A percentile compares a stretch with the other conserved stretches of the same genome.
phyloP scores from a whole-genome alignment of 148 eudicot genomes.

The Rhododendron henanense region DNA sequence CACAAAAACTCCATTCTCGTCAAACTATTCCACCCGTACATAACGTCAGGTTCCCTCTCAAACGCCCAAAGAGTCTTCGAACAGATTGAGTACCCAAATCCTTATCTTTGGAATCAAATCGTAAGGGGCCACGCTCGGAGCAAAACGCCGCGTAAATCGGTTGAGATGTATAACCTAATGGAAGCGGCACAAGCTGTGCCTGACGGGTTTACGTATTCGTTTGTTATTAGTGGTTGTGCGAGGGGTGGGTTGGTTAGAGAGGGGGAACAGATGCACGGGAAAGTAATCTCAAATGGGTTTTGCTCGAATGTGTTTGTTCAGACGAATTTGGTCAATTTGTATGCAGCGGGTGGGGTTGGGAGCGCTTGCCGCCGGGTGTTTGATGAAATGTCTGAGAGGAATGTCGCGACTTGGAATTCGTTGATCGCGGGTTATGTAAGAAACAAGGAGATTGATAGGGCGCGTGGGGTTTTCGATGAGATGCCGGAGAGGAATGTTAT shows the following conservation, averaged over 20 bases:
- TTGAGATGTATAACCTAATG: constrained; percentile 37
- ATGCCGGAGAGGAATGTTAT: constrained; percentile 56
- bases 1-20: constrained; percentile 38
- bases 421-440: constrained; percentile 42
- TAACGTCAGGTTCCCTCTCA: constrained; percentile 23
- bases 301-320: constrained; percentile 38
- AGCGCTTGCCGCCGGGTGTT: constrained; percentile 36
- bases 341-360: constrained; percentile 21
- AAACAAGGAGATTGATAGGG: constrained; percentile 35
- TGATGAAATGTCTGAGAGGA: constrained; percentile 54
- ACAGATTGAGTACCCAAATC: constrained; percentile 36
- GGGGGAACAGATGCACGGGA: constrained; percentile 62
- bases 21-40: constrained; percentile 34
- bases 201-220: constrained; percentile 53
- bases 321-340: constrained; percentile 58
- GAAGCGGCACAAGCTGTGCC: constrained; percentile 20
- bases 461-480: constrained; percentile 31
- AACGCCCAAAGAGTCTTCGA: constrained; percentile 36
- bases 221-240: constrained; percentile 37
- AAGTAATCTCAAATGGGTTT: constrained; percentile 48
- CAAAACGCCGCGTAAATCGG: constrained; percentile 21
- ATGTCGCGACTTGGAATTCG: constrained; percentile 53
- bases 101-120: constrained; percentile 51
- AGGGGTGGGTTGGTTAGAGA: constrained; percentile 33
- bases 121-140: constrained; percentile 35